Conservation (phyloP, 2,329 filamentous ascomycete genomes). For the Colletotrichum theobromicola region DNA sequence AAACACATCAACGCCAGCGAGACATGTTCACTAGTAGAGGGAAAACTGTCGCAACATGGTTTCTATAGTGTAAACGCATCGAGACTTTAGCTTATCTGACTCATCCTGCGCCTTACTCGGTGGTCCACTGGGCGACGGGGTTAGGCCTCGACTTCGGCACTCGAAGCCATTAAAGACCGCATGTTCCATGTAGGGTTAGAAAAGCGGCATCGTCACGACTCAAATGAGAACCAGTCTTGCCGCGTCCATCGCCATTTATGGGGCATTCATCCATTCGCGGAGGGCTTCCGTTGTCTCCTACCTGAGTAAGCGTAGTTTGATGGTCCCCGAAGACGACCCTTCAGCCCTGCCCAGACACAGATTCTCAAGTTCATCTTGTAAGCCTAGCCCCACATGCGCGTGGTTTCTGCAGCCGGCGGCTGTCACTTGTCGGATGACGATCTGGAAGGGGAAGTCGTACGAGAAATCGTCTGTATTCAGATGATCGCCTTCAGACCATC, state of each 20-base stretch:
- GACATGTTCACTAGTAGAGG: background rate
- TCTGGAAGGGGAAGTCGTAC: background rate
- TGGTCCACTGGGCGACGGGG: background rate
- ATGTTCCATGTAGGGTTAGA: background rate
- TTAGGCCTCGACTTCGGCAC: background rate
- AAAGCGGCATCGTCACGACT: background rate
- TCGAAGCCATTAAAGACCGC: background rate
- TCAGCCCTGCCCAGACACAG: background rate
- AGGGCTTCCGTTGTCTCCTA: background rate
- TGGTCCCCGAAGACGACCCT: background rate
- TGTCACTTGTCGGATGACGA: background rate
- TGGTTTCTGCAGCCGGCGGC: background rate
- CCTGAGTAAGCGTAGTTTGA: background rate
- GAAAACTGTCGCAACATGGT: background rate
- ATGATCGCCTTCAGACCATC: background rate
- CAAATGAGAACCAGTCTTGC: background rate
- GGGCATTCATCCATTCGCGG: background rate
- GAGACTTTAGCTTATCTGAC: background rate
- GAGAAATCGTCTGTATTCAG: background rate
- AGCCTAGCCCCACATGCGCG: background rate
- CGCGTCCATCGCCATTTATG: background rate
- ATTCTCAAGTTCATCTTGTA: background rate
- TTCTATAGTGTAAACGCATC: background rate
- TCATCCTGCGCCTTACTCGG: background rate
- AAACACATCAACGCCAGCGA: background rate